Evolutionary conservation across 352 stramenopile genomes (phyloP), one percentile per base, ranked within the genome.

Genomic region (Plasmopara muralis): DNA sequence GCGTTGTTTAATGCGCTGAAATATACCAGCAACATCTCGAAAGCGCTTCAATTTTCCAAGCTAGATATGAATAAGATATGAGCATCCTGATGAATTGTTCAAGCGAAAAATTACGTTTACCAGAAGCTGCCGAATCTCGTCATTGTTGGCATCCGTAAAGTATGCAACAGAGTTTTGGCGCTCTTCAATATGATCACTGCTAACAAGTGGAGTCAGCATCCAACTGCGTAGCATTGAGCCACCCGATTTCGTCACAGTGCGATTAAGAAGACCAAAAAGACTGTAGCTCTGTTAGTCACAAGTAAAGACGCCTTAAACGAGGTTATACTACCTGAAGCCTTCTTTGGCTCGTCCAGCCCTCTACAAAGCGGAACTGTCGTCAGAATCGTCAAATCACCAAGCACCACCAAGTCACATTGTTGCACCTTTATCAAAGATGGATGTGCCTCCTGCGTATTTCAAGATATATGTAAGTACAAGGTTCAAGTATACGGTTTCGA

Each of bases 201-300:
- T 58, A 5, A 85, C 71, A 13, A 94, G 69, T 30, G 83, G 83
- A 34, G 72, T 66, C 15, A 94, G 51, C 76, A 94, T 89, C 83
- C 83, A 94, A 39, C 72, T 70, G 0, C 78, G 77, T 13, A 94
- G 64, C 49, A 87, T 67, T 14, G 51, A 53, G 14, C 59, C 60
- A 4, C 83, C 83, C 13, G 73, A 77, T 54, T 82, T 86, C 5
- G 83, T 94, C 28, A 88, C 57, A 9, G 79, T 90, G 37, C 70
- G 74, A 53, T 94, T 87, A n/a, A 94, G 57, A 16, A 94, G 63
- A 7, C 77, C 78, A 53, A 84, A 87, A 1, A 94, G 45, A 55
- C 83, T 94, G 42, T 6, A 56, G 34, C 29, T 6, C 10, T 35
- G 7, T 35, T 35, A 35, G 31, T 12, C 0, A 35, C 9, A 30